Conservation (phyloP, 805 yeast genomes). For the Tetrapisispora iriomotensis region DNA sequence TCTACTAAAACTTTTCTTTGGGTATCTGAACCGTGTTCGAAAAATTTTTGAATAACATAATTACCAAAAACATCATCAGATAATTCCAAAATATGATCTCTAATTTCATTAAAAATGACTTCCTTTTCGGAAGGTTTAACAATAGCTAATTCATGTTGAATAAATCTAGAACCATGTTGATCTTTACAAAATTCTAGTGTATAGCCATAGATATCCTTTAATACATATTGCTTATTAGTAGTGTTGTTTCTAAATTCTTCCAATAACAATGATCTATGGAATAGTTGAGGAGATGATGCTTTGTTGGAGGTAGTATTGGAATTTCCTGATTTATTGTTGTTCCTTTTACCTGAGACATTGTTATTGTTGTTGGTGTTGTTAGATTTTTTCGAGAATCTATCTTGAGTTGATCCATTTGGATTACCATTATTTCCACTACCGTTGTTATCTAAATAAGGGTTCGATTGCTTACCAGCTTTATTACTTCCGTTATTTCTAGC, state of each 20-base stretch:
- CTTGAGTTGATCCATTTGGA: neutral
- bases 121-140: slow-evolving; percentile 66
- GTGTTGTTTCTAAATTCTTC: slow-evolving; percentile 68
- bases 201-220: slow-evolving; percentile 74
- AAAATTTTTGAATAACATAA: slow-evolving; percentile 89
- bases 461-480: slow-evolving; percentile 10
- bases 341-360: slow-evolving; percentile 10
- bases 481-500: slow-evolving; percentile 1
- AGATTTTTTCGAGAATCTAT: neutral
- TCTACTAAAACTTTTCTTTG: slow-evolving; percentile 63
- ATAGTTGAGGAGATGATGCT: slow-evolving; percentile 31
- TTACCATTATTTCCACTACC: neutral
- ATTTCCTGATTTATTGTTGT: slow-evolving; percentile 5
- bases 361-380: slow-evolving; percentile 13
- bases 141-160: slow-evolving; percentile 72
- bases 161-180: slow-evolving; percentile 95
- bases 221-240: slow-evolving; percentile 37
- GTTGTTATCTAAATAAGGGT: slow-evolving; percentile 17
- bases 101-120: slow-evolving; percentile 72
- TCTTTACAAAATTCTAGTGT: slow-evolving; percentile 89
- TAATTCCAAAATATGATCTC: slow-evolving; percentile 61
- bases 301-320: slow-evolving; percentile 10
- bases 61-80: slow-evolving; percentile 98
- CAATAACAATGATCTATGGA: slow-evolving; percentile 65
- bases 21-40: slow-evolving; percentile 66